Evolutionary conservation across 2,329 filamentous ascomycete species (phyloP).

Genomic region (Colletotrichum kahawae): DNA sequence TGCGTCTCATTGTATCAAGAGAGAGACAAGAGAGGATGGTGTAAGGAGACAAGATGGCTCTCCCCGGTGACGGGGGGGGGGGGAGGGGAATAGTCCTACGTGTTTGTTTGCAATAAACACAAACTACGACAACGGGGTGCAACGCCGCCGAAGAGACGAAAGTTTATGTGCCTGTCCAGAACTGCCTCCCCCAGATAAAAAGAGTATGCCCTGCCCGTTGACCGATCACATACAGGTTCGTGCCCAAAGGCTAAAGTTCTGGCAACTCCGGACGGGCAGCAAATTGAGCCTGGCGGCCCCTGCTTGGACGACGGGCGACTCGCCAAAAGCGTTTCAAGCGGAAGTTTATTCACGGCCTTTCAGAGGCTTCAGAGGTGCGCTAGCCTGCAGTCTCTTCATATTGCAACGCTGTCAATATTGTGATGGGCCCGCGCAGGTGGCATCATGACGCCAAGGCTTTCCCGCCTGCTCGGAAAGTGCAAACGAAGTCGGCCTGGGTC

Average conservation of each 20-base stretch:
- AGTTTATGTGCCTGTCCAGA: background rate
- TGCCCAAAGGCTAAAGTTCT: background rate
- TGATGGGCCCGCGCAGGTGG: background rate
- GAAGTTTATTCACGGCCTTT: conserved; percentile 5
- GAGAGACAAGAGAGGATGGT: background rate
- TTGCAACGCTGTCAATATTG: background rate
- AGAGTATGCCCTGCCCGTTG: background rate
- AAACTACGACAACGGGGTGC: background rate
- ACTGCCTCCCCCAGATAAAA: background rate
- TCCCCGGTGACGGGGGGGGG: background rate
- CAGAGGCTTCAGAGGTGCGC: background rate
- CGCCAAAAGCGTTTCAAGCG: conserved; percentile 8
- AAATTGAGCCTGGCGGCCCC: background rate
- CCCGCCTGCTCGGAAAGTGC: background rate
- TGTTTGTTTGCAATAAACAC: background rate
- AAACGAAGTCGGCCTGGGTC: background rate
- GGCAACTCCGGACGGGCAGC: background rate
- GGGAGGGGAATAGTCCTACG: background rate
- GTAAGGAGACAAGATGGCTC: background rate
- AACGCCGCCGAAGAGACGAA: background rate
- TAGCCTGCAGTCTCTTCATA: background rate
- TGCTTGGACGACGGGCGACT: background rate
- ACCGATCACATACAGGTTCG: background rate
- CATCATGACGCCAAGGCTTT: background rate
- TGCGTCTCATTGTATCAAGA: background rate